A percentile compares a stretch with the other conserved stretches of the same genome.
phyloP scores from a whole-genome alignment of 768 basidiomycete species.

The Boletus sp. region DNA sequence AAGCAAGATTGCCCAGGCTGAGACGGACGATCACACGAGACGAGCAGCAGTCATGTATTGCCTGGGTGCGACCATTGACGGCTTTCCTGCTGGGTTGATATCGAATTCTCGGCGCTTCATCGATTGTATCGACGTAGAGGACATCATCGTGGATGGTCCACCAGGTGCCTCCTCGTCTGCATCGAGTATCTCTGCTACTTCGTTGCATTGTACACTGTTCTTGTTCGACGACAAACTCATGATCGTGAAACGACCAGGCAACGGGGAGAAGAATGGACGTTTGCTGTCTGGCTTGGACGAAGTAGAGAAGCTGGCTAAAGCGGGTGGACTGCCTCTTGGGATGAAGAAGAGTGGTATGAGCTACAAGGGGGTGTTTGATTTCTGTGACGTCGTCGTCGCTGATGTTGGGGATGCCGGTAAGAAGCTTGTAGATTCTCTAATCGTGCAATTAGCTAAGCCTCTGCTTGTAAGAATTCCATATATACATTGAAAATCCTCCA shows the following conservation, averaged over 20 bases:
- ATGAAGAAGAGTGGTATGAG: conserved; percentile 80
- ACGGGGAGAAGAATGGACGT: conserved; percentile 72
- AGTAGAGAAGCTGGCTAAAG: conserved; percentile 68
- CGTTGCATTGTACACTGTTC: conserved; percentile 84
- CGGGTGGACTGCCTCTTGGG: conserved; percentile 56
- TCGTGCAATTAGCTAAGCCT: conserved; percentile 6
- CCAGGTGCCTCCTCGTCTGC: conserved; percentile 42
- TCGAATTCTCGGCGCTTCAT: conserved; percentile 85
- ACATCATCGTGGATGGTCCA: conserved; percentile 53
- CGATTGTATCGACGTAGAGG: conserved; percentile 93
- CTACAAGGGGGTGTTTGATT: conserved; percentile 81
- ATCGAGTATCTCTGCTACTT: conserved; percentile 40
- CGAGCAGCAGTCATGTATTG: conserved; percentile 87
- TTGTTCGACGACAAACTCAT: conserved; percentile 94
- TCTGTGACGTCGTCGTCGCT: conserved; percentile 79
- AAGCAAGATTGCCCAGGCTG: conserved; percentile 86
- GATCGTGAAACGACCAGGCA: conserved; percentile 81
- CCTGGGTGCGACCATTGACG: conserved; percentile 80
- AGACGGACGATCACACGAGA: conserved; percentile 89
- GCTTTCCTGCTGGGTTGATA: conserved; percentile 88
- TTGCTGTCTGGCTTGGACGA: conserved; percentile 75
- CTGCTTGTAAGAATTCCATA: conserved; percentile 65
- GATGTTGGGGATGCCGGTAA: conserved; percentile 85
- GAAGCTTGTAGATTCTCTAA: conserved; percentile 20
- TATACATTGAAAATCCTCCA: conserved; percentile 83